phyloP scores from a whole-genome alignment of 768 basidiomycete species.

The Mycena haematopus region DNA sequence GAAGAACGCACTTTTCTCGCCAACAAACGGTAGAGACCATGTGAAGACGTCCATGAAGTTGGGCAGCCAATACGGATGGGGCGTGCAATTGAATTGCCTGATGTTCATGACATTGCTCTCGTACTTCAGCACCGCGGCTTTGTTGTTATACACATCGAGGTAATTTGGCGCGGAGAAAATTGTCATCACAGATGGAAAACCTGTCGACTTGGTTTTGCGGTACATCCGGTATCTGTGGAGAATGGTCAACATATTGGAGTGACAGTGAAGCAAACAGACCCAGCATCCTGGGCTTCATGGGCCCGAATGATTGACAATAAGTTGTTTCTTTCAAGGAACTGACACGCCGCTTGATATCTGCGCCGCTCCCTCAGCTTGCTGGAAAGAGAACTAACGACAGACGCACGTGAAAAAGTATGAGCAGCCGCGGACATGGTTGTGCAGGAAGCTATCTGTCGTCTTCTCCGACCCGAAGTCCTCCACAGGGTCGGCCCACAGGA shows the following conservation, averaged over 20 bases:
- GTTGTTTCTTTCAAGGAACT: slow-evolving; percentile 97
- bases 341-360: slow-evolving; percentile 95
- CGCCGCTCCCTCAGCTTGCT: background rate
- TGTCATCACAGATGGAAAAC: slow-evolving; percentile 99
- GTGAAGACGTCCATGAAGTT: slow-evolving; percentile 99
- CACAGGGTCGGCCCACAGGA: slow-evolving; percentile 97
- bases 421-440: slow-evolving; percentile 97
- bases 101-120: slow-evolving; percentile 99
- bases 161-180: slow-evolving; percentile 99
- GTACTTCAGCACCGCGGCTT: slow-evolving; percentile 98
- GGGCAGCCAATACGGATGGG: slow-evolving; percentile 97
- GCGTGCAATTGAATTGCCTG: slow-evolving; percentile 95
- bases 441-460: slow-evolving; percentile 87
- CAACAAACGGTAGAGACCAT: slow-evolving; percentile 98
- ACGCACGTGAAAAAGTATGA: slow-evolving; percentile 85
- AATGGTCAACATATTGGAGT: slow-evolving; percentile 2
- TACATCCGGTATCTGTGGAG: slow-evolving; percentile 91
- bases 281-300: slow-evolving; percentile 98
- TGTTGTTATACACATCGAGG: slow-evolving; percentile 98
- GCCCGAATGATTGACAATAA: slow-evolving; percentile 96
- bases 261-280: slow-evolving; percentile 54
- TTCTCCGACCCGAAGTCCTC: slow-evolving; percentile 98
- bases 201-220: slow-evolving; percentile 96
- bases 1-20: slow-evolving; percentile 84
- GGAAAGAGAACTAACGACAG: background rate